A percentile compares a stretch with the other conserved stretches of the same genome.
Conservation (phyloP, 108 stramenopile genomes). For the Cyclotella cryptica region DNA sequence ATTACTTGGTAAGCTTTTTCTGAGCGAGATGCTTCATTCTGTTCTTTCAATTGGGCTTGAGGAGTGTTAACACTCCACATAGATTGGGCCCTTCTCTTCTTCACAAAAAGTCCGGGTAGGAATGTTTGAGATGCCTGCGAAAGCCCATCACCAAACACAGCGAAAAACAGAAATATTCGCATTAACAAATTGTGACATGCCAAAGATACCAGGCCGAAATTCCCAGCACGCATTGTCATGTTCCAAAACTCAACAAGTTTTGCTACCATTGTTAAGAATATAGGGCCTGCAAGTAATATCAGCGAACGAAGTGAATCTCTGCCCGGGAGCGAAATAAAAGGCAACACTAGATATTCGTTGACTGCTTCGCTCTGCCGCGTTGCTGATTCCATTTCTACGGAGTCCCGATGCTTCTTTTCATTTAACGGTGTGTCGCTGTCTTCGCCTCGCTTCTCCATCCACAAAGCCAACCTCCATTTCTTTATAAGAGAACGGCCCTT, state of each 20-base stretch:
- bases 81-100: neutral
- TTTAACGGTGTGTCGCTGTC: neutral
- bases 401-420: neutral
- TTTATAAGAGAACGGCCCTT: slow-evolving; percentile 43
- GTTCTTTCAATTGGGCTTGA: neutral
- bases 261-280: slow-evolving; percentile 73
- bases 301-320: slow-evolving; percentile 50
- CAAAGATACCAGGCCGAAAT: slow-evolving; percentile 68
- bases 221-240: slow-evolving; percentile 65
- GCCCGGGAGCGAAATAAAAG: slow-evolving; percentile 63
- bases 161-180: slow-evolving; percentile 86
- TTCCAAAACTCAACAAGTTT: slow-evolving; percentile 70
- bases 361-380: neutral
- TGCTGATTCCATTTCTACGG: neutral
- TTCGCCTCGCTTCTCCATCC: slow-evolving; percentile 2
- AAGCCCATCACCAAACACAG: slow-evolving; percentile 86
- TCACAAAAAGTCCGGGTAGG: slow-evolving; percentile 62
- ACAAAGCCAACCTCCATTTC: slow-evolving; percentile 46
- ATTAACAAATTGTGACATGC: slow-evolving; percentile 85
- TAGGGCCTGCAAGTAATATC: slow-evolving; percentile 68
- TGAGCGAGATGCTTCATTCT: slow-evolving; percentile 4
- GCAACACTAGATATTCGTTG: slow-evolving; percentile 25
- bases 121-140: slow-evolving; percentile 84
- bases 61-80: neutral
- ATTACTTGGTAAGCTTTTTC: slow-evolving; percentile 1